A percentile compares a stretch with the other conserved stretches of the same genome.
Conservation (phyloP, 2,329 filamentous ascomycete species). For the Fusarium guadeloupense region DNA sequence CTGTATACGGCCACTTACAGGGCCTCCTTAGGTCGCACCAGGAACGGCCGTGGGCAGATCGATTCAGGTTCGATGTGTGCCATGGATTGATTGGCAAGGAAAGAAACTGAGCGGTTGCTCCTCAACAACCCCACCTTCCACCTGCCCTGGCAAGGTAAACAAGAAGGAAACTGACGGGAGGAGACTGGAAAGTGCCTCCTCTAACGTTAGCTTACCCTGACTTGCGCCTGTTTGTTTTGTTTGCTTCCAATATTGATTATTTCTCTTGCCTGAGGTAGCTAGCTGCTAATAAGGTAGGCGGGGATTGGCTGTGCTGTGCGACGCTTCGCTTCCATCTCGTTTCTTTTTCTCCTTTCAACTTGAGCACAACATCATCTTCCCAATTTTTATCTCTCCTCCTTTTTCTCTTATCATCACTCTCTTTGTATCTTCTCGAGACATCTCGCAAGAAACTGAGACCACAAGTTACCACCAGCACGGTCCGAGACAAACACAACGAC, state of each 20-base stretch:
- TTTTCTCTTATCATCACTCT: constrained; percentile 5
- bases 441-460: constrained; percentile 1
- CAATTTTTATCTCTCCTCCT: background rate
- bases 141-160: constrained; percentile 33
- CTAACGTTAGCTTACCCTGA: constrained; percentile 10
- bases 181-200: constrained; percentile 16
- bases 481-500: constrained; percentile 25
- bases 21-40: constrained; percentile 37
- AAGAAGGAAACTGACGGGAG: constrained; percentile 15
- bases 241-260: constrained; percentile 29
- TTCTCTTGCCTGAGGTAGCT: too few relatives aligned
- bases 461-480: constrained; percentile 11
- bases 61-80: constrained; percentile 19
- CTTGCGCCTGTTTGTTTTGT: constrained; percentile 32
- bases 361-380: constrained; percentile 16
- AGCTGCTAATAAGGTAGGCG: too few relatives aligned
- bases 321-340: constrained; percentile 10
- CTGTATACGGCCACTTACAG: constrained; percentile 23
- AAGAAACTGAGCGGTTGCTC: constrained; percentile 34
- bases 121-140: constrained; percentile 36
- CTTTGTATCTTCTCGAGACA: background rate
- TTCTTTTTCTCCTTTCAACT: constrained; percentile 26
- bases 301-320: constrained; percentile 30
- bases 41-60: constrained; percentile 31
- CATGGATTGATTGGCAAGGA: constrained; percentile 31